phyloP scores from a whole-genome alignment of 1,284 basidiomycete genomes.

The Tilletia horrida region DNA sequence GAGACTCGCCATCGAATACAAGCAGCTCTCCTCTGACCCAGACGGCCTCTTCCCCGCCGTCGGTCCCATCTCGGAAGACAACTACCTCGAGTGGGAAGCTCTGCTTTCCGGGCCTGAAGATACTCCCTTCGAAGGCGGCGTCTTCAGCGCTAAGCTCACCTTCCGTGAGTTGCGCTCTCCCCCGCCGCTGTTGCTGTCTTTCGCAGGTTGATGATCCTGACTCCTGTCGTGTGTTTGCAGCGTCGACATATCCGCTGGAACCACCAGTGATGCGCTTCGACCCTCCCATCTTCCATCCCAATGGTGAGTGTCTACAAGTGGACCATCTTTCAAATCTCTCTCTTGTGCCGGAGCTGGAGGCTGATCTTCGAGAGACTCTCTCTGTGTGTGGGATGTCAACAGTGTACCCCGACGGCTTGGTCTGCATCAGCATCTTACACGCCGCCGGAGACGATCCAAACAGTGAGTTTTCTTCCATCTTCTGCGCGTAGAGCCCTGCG shows the following conservation, averaged over 20 bases:
- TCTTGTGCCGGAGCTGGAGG: no score
- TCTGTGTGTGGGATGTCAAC: no score
- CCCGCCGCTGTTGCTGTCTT: no score
- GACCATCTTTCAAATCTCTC: no score
- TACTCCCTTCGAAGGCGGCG: conserved; percentile 96
- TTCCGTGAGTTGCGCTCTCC: conserved; percentile 66
- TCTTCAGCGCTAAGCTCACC: conserved; percentile 85
- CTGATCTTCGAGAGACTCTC: no score
- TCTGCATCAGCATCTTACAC: conserved; percentile 98
- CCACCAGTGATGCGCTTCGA: conserved; percentile 80
- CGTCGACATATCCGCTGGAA: conserved; percentile 52
- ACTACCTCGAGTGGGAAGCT: conserved; percentile 98
- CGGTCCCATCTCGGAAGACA: conserved; percentile 86
- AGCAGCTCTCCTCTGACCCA: conserved; percentile 51
- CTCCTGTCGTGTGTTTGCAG: conserved; percentile 20
- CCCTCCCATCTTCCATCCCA: conserved; percentile 93
- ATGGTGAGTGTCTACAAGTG: conserved; percentile 82
- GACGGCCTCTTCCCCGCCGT: conserved; percentile 50
- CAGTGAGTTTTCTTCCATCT: conserved; percentile 30
- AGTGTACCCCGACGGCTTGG: conserved; percentile 90
- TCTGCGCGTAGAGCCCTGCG: not conserved
- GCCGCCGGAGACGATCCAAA: conserved; percentile 84
- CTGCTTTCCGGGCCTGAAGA: conserved; percentile 93
- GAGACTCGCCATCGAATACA: conserved; percentile 55
- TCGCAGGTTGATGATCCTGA: not conserved